Percentiles rank a stretch among this genome's conserved stretches.
phyloP scores from a whole-genome alignment of 768 basidiomycete genomes.

The Mycena galopus region DNA sequence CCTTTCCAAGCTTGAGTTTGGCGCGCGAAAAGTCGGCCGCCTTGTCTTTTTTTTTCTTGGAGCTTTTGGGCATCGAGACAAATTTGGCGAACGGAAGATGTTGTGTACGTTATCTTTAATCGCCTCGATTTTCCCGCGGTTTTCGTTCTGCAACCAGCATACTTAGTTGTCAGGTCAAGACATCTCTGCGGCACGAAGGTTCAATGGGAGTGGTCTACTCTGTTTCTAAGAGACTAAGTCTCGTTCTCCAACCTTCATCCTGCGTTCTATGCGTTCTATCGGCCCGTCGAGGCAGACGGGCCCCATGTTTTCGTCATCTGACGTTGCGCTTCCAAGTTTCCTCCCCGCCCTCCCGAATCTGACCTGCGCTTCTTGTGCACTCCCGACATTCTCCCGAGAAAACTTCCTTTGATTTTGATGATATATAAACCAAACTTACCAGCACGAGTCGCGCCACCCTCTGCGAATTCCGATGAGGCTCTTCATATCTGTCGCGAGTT shows the following conservation, averaged over 20 bases:
- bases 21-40: conserved; percentile 96
- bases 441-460: not conserved
- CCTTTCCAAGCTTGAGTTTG: conserved; percentile 96
- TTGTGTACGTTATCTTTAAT: not conserved
- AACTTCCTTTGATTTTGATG: conserved; percentile 39
- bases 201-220: too few species aligned
- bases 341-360: not conserved
- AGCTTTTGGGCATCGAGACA: conserved; percentile 81
- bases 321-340: not conserved
- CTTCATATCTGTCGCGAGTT: conserved; percentile 5
- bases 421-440: conserved; percentile 14
- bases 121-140: not conserved
- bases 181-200: too few species aligned
- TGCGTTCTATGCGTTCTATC: too few species aligned
- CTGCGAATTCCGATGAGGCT: conserved; percentile 18
- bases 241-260: too few species aligned
- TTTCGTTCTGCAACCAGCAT: too few species aligned
- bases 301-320: conserved; percentile 9
- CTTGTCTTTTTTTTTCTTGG: conserved; percentile 90
- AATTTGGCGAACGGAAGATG: not conserved
- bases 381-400: conserved; percentile 46
- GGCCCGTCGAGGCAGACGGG: not conserved
- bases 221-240: too few species aligned
- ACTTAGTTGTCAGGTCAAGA: too few species aligned
- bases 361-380: not conserved